Conservation (phyloP, 208 protist species). For the Jaenimonas drosophilae region DNA sequence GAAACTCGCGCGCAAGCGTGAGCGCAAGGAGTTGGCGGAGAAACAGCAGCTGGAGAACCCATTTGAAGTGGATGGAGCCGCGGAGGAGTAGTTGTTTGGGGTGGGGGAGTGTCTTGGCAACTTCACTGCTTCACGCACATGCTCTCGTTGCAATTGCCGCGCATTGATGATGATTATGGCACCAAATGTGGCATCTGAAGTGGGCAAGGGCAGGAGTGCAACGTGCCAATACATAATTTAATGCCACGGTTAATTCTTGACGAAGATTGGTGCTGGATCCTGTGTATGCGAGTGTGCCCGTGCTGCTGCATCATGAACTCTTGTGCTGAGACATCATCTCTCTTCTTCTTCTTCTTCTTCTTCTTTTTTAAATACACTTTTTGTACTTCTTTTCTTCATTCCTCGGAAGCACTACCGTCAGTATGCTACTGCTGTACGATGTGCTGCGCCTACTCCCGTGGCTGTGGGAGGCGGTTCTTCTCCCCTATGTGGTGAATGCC, state of each 20-base stretch:
- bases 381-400: neutral
- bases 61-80: constrained; percentile 46
- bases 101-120: no score
- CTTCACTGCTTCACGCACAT: no score
- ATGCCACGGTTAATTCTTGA: no score
- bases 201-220: no score
- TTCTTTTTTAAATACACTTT: constrained; percentile 4
- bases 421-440: constrained; percentile 11
- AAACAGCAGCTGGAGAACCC: constrained; percentile 56
- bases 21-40: constrained; percentile 45
- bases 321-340: neutral
- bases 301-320: no score
- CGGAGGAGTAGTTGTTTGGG: constrained; percentile 38
- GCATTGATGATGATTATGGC: no score
- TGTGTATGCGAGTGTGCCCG: no score
- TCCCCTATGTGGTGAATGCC: constrained; percentile 35
- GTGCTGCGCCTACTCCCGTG: constrained; percentile 17
- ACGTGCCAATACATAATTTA: no score
- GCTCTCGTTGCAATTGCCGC: no score
- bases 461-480: constrained; percentile 32
- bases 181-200: no score
- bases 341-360: constrained; percentile 1
- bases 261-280: no score
- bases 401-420: neutral
- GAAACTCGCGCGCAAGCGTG: constrained; percentile 45